Base-by-base conservation (phyloP, 805 yeast genomes). In the Candida awuae region DNA sequence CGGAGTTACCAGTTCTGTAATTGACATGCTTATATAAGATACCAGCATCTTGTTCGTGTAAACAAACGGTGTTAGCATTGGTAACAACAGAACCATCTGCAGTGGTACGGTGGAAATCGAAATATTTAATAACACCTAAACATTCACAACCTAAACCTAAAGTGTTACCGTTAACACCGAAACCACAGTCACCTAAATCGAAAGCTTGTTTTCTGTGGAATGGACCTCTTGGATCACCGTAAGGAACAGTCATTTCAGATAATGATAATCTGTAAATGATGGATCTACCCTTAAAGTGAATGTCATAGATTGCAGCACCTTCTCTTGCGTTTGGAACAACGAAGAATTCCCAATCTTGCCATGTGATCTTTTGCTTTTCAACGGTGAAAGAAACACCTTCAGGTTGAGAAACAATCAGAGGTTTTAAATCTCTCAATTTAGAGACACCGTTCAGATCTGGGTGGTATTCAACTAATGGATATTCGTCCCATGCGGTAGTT, bases 271-370 rank as follows among this genome's bases (percentile, higher is more conserved):
- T 71, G 70, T 83, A 82, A 55, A 82, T 73, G 32, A 77, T 63
- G 35, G 82, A 79, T 62, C 92, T 75, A 37, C 88, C 90, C 59
- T 81, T 80, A 67, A 80, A 83, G 54, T 65, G 66, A 37, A 76
- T 77, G 49, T 83, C 84, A 58, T 83, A 82, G 25, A 83, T 49
- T 23, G 80, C 90, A 50, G 80, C 69, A 48, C 94, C 94, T 63
- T 83, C 94, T 67, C 94, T 77, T 37, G 73, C 77, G 52, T 77
- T 77, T 36, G 83, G 66, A 38, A 76, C 70, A 31, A 76, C 83
- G 58, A 80, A 71, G 65, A 83, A 80, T 58, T 77, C 80, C 92
- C 92, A 83, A 18, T 80, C 86, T 64, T 80, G 90, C 94, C 94
- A 83, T 43, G 65, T 61, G 49, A 84, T 70, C 55, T 76, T 75